phyloP scores from a whole-genome alignment of 2,329 filamentous ascomycete genomes.

The Colletotrichum graminicola region DNA sequence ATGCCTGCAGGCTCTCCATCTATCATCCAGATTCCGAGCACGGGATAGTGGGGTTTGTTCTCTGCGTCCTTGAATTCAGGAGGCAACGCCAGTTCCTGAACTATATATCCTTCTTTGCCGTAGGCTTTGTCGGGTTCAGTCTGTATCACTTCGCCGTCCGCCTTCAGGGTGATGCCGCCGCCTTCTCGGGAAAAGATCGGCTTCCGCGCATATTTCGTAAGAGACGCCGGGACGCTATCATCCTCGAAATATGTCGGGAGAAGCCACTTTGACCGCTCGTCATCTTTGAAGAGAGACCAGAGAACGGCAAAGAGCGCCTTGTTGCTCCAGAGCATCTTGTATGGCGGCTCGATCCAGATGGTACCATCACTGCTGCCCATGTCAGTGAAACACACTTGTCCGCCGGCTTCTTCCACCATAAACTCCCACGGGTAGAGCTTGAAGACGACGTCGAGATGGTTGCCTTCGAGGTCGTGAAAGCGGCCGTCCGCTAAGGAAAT shows the following conservation, averaged over 20 bases:
- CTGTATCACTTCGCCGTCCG: constrained; percentile 10
- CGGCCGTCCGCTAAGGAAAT: background rate
- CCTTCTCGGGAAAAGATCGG: constrained; percentile 27
- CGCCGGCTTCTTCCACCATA: background rate
- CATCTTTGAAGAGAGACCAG: constrained; percentile 22
- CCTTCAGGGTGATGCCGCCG: constrained; percentile 5
- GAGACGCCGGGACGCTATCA: background rate
- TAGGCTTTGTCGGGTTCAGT: constrained; percentile 2
- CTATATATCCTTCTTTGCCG: constrained; percentile 1
- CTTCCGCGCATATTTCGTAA: constrained; percentile 22
- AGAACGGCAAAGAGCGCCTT: constrained; percentile 22
- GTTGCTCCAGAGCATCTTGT: constrained; percentile 30
- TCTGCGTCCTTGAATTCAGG: constrained; percentile 13
- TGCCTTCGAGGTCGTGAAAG: constrained; percentile 1
- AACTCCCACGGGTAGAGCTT: constrained; percentile 26
- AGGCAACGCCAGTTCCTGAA: constrained; percentile 16
- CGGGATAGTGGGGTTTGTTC: background rate
- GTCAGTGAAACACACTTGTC: background rate
- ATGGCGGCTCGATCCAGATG: constrained; percentile 24
- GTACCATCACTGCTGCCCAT: constrained; percentile 17
- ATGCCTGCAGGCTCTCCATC: constrained; percentile 17
- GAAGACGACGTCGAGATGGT: constrained; percentile 22
- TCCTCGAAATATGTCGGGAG: constrained; percentile 23
- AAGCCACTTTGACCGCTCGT: constrained; percentile 16
- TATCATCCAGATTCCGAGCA: constrained; percentile 24